Evolutionary conservation across 2,329 filamentous ascomycete genomes (phyloP).

Genomic region (Colletotrichum tropicale): DNA sequence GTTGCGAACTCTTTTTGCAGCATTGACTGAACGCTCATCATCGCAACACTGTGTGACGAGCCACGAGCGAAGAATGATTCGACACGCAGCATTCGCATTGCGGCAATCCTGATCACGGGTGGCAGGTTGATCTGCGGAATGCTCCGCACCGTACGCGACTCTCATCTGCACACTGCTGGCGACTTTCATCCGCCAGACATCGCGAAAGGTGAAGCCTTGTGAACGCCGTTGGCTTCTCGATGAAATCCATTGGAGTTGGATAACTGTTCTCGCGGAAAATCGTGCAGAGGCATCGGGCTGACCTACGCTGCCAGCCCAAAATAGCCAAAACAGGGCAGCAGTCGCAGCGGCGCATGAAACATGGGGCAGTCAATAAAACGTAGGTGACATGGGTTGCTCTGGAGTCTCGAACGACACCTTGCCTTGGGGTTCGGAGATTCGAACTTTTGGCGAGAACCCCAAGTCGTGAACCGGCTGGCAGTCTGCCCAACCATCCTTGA

Average conservation of each 20-base stretch:
- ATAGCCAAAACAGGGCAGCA: not conserved
- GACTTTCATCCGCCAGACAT: not conserved
- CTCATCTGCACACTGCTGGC: not conserved
- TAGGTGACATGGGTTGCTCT: not conserved
- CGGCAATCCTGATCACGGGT: not conserved
- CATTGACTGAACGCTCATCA: not conserved
- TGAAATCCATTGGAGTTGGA: not conserved
- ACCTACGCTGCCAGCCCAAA: not conserved
- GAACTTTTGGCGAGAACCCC: not conserved
- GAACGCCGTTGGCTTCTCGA: not conserved
- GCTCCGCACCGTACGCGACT: not conserved
- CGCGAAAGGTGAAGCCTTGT: not conserved
- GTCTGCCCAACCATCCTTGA: not conserved
- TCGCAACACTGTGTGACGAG: not conserved
- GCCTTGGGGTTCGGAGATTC: conserved; percentile 12
- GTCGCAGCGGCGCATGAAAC: not conserved
- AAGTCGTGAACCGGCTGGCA: not conserved
- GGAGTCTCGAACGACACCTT: conserved; percentile 4
- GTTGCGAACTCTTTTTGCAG: not conserved
- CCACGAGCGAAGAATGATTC: not conserved
- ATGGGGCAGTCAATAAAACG: conserved; percentile 2
- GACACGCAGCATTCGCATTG: not conserved
- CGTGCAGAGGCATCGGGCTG: not conserved
- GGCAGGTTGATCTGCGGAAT: not conserved
- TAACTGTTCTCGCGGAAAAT: not conserved